Evolutionary conservation across 768 basidiomycete species (phyloP), one percentile per base, ranked within the genome.

Genomic region (Mycena chlorophos): DNA sequence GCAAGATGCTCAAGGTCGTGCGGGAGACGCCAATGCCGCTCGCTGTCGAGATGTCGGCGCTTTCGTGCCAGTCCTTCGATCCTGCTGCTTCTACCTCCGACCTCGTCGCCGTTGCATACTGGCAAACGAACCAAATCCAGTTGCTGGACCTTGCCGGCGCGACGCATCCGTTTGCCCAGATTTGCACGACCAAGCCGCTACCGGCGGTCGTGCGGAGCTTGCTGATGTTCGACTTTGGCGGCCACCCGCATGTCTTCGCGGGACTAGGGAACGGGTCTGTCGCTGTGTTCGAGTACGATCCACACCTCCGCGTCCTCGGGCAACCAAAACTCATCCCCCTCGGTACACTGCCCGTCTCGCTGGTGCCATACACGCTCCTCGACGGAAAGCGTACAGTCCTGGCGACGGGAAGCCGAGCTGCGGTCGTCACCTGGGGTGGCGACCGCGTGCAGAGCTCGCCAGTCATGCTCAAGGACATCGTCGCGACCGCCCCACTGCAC

Each of bases 231-330:
- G 83, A 85, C 62, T 92, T 94, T 38, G 59, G 78, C 68, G 61
- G 74, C 53, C 70, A 78, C 65, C 63, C 83, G 1, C 81, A 87
- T 57, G 74, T 95, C 8, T 74, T 96, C 27, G 82, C 82, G 17
- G 93, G 93, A 3, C 75, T 93, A 10, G 83, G 79, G 2, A 84
- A 96, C 66, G 94, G 94, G 2, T 83, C 83, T 16, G 73, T 94
- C 25, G 79, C 82, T 3, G 75, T 81, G 12, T 83, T 82, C 62
- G 55, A 71, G 0, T 84, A 86, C 68, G 76, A 79, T 57, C 71
- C 69, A 6, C 68, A 69, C 39, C 55, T 65, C n/a, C 63, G 79
- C 31, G 65, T 61, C 47, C 23, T 57, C 12, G 54, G 40, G 28
- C 82, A 86, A 50, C 72, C 75, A 65, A 91, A 86, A 63, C 64